Percentiles rank a stretch among this genome's conserved stretches.
Evolutionary conservation across 2,329 filamentous ascomycete species (phyloP).

Genomic region (Colletotrichum lini): DNA sequence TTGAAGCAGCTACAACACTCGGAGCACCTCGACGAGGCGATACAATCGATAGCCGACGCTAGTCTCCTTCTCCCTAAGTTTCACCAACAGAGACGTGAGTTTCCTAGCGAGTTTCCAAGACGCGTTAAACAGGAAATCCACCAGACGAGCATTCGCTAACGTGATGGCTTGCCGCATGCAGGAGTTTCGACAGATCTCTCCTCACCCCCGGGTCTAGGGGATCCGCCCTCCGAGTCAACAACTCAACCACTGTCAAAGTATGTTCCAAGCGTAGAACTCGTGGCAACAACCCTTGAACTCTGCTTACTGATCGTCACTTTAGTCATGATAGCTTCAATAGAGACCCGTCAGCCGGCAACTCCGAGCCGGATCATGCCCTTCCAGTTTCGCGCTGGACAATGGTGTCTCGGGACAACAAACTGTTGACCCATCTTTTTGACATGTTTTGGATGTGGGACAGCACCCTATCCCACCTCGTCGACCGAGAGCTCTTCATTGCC

Average conservation of each 20-base stretch:
- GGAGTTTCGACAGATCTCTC: background rate
- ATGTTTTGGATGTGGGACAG: constrained; percentile 48
- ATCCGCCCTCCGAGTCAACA: background rate
- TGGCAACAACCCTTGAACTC: background rate
- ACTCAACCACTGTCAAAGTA: background rate
- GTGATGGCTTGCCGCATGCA: background rate
- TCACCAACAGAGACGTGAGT: background rate
- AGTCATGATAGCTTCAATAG: background rate
- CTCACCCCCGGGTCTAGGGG: background rate
- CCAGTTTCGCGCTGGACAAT: constrained; percentile 45
- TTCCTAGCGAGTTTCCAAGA: too few species aligned
- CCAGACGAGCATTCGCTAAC: background rate
- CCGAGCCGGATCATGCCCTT: constrained; percentile 13
- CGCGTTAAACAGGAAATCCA: too few species aligned
- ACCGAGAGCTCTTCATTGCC: constrained; percentile 41
- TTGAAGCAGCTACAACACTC: constrained; percentile 17
- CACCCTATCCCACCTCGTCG: constrained; percentile 38
- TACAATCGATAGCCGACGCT: constrained; percentile 23
- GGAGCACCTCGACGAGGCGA: constrained; percentile 13
- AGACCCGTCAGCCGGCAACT: background rate
- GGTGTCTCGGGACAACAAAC: constrained; percentile 37
- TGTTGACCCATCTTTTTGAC: constrained; percentile 42
- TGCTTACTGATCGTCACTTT: background rate
- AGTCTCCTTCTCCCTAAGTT: background rate
- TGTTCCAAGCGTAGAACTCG: too few species aligned